These are phyloP conservation scores for Lachnellula subtilissima DNA, from an alignment of 2,329 filamentous ascomycete species.

Conservation along the genomic window DNA sequence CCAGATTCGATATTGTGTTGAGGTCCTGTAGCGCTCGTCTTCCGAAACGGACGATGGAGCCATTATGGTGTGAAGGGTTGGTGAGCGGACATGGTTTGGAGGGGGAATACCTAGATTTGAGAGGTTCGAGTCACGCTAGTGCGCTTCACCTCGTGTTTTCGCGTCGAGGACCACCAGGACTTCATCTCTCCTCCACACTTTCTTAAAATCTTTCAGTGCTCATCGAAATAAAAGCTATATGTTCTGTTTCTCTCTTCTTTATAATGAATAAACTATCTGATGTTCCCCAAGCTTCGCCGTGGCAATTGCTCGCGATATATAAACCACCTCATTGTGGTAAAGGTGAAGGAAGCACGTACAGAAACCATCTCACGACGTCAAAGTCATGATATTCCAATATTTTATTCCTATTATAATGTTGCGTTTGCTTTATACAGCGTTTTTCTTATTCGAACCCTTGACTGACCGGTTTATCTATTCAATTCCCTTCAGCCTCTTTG, in stretches of 20 bases:
- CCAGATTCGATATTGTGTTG: constrained; percentile 89
- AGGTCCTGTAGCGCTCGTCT: constrained; percentile 85
- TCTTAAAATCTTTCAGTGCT: not conserved
- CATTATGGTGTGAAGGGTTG: not conserved
- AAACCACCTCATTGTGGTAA: too few relatives aligned
- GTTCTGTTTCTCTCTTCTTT: too few relatives aligned
- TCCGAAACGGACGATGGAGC: constrained; percentile 41
- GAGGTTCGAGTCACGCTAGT: not conserved
- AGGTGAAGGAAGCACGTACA: too few relatives aligned
- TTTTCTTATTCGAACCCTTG: too few relatives aligned
- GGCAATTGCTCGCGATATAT: too few relatives aligned
- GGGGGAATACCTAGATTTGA: not conserved
- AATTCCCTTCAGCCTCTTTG: too few relatives aligned
- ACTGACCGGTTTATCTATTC: too few relatives aligned
- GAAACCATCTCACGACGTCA: too few relatives aligned
- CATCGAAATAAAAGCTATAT: not conserved
- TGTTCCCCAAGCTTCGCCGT: too few relatives aligned
- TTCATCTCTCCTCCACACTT: not conserved
- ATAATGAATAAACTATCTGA: too few relatives aligned
- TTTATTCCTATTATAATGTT: not conserved
- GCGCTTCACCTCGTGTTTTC: not conserved
- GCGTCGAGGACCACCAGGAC: not conserved
- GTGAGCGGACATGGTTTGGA: not conserved
- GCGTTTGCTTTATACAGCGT: not conserved
- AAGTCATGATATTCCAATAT: not conserved